Evolutionary conservation across 2,329 filamentous ascomycete species (phyloP).

Genomic region (Arthrobotrys pseudoclavata): DNA sequence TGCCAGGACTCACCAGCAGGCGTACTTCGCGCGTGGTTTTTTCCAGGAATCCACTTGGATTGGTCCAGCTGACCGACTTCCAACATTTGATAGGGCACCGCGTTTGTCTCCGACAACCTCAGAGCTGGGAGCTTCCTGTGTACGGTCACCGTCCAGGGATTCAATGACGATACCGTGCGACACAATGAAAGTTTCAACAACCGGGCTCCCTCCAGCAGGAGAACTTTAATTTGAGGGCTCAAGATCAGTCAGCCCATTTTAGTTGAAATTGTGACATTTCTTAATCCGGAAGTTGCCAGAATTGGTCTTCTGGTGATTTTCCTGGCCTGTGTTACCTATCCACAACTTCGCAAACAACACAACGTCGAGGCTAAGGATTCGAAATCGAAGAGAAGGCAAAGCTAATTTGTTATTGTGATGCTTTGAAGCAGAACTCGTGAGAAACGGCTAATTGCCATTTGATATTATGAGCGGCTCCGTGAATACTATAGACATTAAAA

Average conservation of each 20-base stretch:
- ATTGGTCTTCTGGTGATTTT: slow-evolving; percentile 8
- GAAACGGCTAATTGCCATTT: slow-evolving; percentile 20
- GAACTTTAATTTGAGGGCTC: background rate
- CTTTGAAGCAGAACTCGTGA: slow-evolving; percentile 15
- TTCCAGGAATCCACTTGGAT: slow-evolving; percentile 32
- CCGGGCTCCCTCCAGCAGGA: background rate
- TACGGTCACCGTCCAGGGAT: background rate
- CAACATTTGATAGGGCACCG: slow-evolving; percentile 21
- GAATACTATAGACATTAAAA: slow-evolving; percentile 38
- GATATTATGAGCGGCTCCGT: slow-evolving; percentile 18
- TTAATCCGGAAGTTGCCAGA: slow-evolving; percentile 18
- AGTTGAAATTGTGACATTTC: slow-evolving; percentile 29
- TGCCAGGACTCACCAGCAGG: slow-evolving; percentile 55
- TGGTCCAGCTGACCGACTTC: slow-evolving; percentile 48
- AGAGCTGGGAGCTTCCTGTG: background rate
- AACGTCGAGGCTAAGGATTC: background rate
- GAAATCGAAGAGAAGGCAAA: slow-evolving; percentile 13
- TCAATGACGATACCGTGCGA: slow-evolving; percentile 11
- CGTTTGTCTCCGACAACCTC: slow-evolving; percentile 20
- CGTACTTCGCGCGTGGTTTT: slow-evolving; percentile 51
- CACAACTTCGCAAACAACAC: slow-evolving; percentile 29
- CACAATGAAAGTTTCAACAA: background rate
- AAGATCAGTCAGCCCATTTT: background rate
- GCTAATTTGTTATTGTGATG: slow-evolving; percentile 2
- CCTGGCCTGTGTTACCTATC: slow-evolving; percentile 32